Percentiles rank a stretch among this genome's conserved stretches.
Evolutionary conservation across 306 rosid species (phyloP).

Genomic region (Rosa rugosa): DNA sequence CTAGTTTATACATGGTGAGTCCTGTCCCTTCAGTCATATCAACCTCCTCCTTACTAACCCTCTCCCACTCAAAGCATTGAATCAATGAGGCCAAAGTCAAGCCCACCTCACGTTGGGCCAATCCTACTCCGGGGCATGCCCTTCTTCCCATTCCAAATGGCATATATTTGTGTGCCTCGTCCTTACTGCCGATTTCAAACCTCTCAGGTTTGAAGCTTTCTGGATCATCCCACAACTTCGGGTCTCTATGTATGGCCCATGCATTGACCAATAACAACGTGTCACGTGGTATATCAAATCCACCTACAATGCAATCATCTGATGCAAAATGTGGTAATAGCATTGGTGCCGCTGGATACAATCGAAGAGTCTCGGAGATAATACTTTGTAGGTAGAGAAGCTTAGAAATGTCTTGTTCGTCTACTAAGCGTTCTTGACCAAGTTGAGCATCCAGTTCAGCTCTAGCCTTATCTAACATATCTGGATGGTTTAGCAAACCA

Average conservation of each 20-base stretch:
- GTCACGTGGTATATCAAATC: not conserved
- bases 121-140: not conserved
- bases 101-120: not conserved
- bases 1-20: not conserved
- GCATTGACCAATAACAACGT: not conserved
- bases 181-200: not conserved
- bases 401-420: constrained; percentile 36
- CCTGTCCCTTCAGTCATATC: not conserved
- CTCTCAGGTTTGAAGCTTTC: not conserved
- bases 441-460: constrained; percentile 25
- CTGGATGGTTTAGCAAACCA: not conserved
- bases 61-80: constrained; percentile 11
- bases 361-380: constrained; percentile 32
- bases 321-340: constrained; percentile 36
- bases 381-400: constrained; percentile 30
- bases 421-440: constrained; percentile 30
- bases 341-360: constrained; percentile 30
- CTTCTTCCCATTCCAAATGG: constrained; percentile 6
- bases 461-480: not conserved
- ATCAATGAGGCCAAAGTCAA: not conserved
- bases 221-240: not conserved
- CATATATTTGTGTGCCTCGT: not conserved
- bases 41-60: not conserved
- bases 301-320: constrained; percentile 24
- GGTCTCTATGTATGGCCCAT: not conserved